Conservation (phyloP, 2,329 filamentous ascomycete species). For the Neofusicoccum laricinum region DNA sequence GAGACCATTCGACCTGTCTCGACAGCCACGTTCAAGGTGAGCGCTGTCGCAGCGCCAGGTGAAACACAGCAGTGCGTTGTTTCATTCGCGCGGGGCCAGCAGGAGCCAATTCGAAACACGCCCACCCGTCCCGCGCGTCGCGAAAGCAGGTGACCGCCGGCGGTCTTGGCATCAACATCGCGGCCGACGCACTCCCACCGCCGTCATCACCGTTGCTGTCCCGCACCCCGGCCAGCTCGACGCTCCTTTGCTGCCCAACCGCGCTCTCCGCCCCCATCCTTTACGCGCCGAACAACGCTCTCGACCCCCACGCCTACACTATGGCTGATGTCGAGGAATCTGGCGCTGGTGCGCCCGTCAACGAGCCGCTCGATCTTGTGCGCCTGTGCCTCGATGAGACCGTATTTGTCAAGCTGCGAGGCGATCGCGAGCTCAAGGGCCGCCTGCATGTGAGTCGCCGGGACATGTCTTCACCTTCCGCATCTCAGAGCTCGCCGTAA, state of each 20-base stretch:
- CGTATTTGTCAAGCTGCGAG: slow-evolving; percentile 94
- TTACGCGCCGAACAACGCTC: neutral
- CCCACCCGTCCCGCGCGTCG: neutral
- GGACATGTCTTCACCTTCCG: neutral
- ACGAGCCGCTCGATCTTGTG: slow-evolving; percentile 94
- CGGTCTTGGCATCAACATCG: slow-evolving; percentile 7
- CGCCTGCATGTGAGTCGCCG: slow-evolving; percentile 73
- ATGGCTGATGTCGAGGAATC: slow-evolving; percentile 87
- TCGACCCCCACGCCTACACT: slow-evolving; percentile 20
- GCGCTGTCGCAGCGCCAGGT: neutral
- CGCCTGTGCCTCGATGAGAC: slow-evolving; percentile 91
- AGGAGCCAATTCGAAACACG: neutral
- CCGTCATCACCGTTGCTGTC: slow-evolving; percentile 5
- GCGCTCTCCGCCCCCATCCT: neutral
- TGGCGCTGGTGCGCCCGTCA: slow-evolving; percentile 56
- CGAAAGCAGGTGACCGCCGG: slow-evolving; percentile 10
- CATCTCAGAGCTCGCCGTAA: neutral
- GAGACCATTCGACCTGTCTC: neutral
- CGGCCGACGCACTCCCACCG: neutral
- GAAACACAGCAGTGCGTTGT: neutral
- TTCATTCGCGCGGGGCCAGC: neutral
- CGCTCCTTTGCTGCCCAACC: neutral
- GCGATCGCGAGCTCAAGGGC: slow-evolving; percentile 92
- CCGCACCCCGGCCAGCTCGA: slow-evolving; percentile 1
- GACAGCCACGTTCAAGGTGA: neutral